These are phyloP conservation scores for Vicia faba DNA, from an alignment of 306 rosid genomes.

Conservation along the genomic window DNA sequence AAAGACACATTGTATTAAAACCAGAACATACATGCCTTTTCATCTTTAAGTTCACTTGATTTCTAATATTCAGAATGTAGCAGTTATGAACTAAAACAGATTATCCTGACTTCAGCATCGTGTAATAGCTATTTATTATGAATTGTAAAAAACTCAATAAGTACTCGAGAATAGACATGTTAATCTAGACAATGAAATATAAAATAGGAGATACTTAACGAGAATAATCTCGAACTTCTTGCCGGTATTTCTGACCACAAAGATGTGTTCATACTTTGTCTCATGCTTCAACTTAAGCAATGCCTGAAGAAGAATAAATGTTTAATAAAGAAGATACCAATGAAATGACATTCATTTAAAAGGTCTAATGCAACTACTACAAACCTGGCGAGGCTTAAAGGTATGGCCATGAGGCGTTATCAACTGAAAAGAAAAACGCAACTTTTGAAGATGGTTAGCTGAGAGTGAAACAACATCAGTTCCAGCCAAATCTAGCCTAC, in stretches of 20 bases:
- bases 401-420: conserved; percentile 65
- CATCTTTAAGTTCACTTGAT: conserved; percentile 23
- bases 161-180: too few relatives aligned
- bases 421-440: conserved; percentile 76
- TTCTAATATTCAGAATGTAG: conserved; percentile 17
- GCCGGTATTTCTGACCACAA: conserved; percentile 74
- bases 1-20: conserved; percentile 3
- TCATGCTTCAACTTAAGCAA: conserved; percentile 86
- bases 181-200: too few relatives aligned
- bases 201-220: conserved; percentile 66
- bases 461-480: conserved; percentile 61
- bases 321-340: conserved; percentile 44
- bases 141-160: conserved; percentile 20
- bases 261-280: conserved; percentile 78
- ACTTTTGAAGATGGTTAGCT: conserved; percentile 95
- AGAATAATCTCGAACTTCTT: conserved; percentile 79
- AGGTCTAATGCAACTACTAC: conserved; percentile 37
- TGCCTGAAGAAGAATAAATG: conserved; percentile 64
- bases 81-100: conserved; percentile 4
- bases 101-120: not conserved
- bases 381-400: conserved; percentile 94
- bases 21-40: conserved; percentile 7
- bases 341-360: conserved; percentile 30
- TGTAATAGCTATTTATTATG: conserved; percentile 1
- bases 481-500: conserved; percentile 85